These are phyloP conservation scores for Mallotus repandus DNA, from an alignment of 441 rosid genomes.

Conservation along the genomic window DNA sequence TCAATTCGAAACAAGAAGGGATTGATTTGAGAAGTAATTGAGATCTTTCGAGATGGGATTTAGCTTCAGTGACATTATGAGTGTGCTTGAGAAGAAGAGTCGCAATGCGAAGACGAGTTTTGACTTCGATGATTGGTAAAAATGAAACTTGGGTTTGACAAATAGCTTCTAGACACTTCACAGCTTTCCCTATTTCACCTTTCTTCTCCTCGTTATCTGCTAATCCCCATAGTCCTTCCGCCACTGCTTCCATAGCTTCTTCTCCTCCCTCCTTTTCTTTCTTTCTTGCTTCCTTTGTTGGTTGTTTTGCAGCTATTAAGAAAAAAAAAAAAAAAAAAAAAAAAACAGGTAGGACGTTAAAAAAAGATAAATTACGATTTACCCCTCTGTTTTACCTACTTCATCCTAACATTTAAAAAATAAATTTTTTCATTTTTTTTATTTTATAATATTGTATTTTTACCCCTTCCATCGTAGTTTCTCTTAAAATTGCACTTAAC, in stretches of 20 bases:
- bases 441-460: no score
- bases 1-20: conserved; percentile 86
- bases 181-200: conserved; percentile 71
- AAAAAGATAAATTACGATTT: no score
- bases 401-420: no score
- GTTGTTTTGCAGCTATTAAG: no score
- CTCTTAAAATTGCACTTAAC: no score
- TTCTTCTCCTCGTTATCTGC: conserved; percentile 76
- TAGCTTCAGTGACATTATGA: conserved; percentile 79
- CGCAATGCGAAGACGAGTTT: conserved; percentile 81
- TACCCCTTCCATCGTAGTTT: no score
- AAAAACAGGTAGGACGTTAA: no score
- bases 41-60: conserved; percentile 87
- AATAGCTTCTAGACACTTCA: conserved; percentile 88
- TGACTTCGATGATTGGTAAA: conserved; percentile 80
- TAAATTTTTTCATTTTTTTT: no score
- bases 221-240: conserved; percentile 91
- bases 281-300: background rate
- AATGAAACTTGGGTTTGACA: conserved; percentile 73
- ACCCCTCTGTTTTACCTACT: no score
- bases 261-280: background rate
- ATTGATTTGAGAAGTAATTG: conserved; percentile 75
- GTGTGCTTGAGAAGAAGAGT: conserved; percentile 74
- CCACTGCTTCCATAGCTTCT: conserved; percentile 65
- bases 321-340: no score